phyloP scores from a whole-genome alignment of 2,329 filamentous ascomycete genomes.

The Penicillium concentricum region DNA sequence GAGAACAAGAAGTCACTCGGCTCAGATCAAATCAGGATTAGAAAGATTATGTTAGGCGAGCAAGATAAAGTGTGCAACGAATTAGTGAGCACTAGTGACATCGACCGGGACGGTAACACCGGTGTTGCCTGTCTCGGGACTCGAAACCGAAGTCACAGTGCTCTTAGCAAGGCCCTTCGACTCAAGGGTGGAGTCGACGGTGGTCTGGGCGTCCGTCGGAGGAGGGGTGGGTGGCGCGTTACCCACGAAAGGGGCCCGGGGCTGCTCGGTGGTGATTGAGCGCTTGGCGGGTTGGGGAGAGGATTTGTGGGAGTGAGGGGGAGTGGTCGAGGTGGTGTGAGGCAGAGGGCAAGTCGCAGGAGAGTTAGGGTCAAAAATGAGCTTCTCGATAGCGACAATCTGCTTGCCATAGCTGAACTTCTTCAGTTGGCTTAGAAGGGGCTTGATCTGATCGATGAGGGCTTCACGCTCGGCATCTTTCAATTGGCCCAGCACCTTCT shows the following conservation, averaged over 20 bases:
- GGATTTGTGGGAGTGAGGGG: slow-evolving; percentile 42
- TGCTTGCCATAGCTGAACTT: slow-evolving; percentile 66
- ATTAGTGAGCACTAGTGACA: slow-evolving; percentile 27
- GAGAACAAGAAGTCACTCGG: slow-evolving; percentile 23
- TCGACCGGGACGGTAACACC: slow-evolving; percentile 28
- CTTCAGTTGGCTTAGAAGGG: slow-evolving; percentile 61
- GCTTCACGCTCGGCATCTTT: slow-evolving; percentile 58
- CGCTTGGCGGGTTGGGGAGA: slow-evolving; percentile 38
- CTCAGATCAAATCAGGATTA: slow-evolving; percentile 21
- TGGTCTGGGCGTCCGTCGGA: slow-evolving; percentile 67
- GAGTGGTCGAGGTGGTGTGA: slow-evolving; percentile 37
- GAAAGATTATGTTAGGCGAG: slow-evolving; percentile 26
- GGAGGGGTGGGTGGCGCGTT: slow-evolving; percentile 64
- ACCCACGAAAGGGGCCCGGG: slow-evolving; percentile 48
- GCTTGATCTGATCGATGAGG: slow-evolving; percentile 64
- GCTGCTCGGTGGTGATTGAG: slow-evolving; percentile 37
- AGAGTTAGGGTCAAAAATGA: slow-evolving; percentile 45
- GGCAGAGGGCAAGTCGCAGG: slow-evolving; percentile 25
- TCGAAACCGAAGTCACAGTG: slow-evolving; percentile 34
- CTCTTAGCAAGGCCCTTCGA: slow-evolving; percentile 36
- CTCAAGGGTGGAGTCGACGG: slow-evolving; percentile 46
- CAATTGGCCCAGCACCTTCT: slow-evolving; percentile 72
- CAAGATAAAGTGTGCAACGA: slow-evolving; percentile 27
- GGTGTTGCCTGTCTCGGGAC: slow-evolving; percentile 29
- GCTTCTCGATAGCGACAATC: slow-evolving; percentile 61